phyloP scores from a whole-genome alignment of 306 rosid species.

The Dryas octopetala region DNA sequence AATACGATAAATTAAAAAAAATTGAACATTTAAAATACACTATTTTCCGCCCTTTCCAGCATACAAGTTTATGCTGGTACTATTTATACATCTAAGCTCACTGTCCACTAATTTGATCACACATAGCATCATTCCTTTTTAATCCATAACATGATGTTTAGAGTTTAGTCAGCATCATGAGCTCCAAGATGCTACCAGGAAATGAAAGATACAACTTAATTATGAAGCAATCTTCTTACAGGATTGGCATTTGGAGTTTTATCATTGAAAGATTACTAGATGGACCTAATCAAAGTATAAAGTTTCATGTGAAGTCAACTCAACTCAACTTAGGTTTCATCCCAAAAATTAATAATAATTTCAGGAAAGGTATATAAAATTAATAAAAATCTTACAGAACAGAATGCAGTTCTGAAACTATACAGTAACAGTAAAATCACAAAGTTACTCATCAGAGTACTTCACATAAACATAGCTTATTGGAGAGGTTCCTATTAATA shows the following conservation, averaged over 20 bases:
- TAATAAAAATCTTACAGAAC: background rate
- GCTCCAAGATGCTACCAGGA: background rate
- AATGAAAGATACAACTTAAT: background rate
- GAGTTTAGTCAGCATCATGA: constrained; percentile 1
- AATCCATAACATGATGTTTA: background rate
- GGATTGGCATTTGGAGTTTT: background rate
- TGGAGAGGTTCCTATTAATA: background rate
- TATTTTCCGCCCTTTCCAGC: background rate
- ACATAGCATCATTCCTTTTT: background rate
- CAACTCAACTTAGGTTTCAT: background rate
- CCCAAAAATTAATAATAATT: background rate
- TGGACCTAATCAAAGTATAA: background rate
- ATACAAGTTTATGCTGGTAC: background rate
- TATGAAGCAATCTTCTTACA: constrained; percentile 2
- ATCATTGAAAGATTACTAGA: background rate
- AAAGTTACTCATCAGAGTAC: background rate
- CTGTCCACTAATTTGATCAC: background rate
- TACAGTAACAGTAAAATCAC: background rate
- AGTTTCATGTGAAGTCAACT: background rate
- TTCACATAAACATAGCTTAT: background rate
- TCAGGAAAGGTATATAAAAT: background rate
- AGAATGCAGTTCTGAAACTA: background rate
- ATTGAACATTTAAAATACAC: background rate
- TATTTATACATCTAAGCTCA: background rate
- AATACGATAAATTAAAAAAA: background rate